Percentiles rank a stretch among this genome's conserved stretches.
phyloP scores from a whole-genome alignment of 2,329 filamentous ascomycete species.

The Fusarium sarcochroum region DNA sequence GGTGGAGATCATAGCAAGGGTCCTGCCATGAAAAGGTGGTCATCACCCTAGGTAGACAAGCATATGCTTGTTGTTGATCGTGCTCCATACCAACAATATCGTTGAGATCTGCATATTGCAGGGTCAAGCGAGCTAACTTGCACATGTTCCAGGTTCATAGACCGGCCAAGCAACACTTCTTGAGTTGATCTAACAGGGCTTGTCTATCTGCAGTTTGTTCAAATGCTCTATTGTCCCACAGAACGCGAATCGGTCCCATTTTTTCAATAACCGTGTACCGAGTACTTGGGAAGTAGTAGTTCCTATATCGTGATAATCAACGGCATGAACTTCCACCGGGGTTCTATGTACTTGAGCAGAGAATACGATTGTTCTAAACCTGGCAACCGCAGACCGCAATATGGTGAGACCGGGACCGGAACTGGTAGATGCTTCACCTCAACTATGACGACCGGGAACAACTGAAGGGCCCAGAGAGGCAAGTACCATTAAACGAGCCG shows the following conservation, averaged over 20 bases:
- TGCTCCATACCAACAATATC: not conserved
- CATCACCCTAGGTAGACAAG: not conserved
- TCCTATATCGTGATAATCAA: slow-evolving; percentile 4
- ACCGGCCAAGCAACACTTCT: not conserved
- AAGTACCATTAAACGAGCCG: not conserved
- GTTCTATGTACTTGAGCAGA: not conserved
- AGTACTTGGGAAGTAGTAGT: slow-evolving; percentile 17
- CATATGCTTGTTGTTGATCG: slow-evolving; percentile 27
- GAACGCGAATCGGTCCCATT: slow-evolving; percentile 15
- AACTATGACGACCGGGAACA: slow-evolving; percentile 10
- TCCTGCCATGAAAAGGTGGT: slow-evolving; percentile 2
- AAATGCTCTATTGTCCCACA: slow-evolving; percentile 18
- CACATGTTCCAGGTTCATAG: not conserved
- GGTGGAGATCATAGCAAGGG: not conserved
- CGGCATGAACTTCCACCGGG: slow-evolving; percentile 7
- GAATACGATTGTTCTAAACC: not conserved
- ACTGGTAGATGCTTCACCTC: slow-evolving; percentile 4
- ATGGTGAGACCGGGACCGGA: slow-evolving; percentile 8
- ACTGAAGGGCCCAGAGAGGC: slow-evolving; percentile 12
- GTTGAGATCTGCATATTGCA: slow-evolving; percentile 19
- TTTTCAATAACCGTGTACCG: slow-evolving; percentile 22
- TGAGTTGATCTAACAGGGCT: too few relatives aligned
- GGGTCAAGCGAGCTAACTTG: slow-evolving; percentile 5
- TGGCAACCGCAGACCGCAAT: not conserved
- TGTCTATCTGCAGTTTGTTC: not conserved